Conservation (phyloP, 257 asterid genomes). For the Mentha longifolia region DNA sequence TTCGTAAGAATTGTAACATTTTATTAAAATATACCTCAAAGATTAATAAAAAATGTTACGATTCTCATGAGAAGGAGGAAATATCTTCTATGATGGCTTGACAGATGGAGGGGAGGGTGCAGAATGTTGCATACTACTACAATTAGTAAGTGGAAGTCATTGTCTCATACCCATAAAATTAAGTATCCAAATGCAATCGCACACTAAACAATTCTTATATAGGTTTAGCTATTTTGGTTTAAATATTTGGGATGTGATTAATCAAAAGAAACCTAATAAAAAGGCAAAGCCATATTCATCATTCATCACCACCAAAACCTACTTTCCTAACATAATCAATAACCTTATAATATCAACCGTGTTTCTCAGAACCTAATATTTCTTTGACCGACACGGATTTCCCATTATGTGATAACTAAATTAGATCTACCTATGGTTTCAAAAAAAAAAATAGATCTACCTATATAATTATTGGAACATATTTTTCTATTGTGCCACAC, state of each 20-base stretch:
- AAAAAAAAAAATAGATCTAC: neutral
- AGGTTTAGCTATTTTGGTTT: neutral
- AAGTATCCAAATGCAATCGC: neutral
- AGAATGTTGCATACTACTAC: constrained; percentile 14
- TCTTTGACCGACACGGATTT: neutral
- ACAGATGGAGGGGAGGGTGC: neutral
- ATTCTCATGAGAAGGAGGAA: too few species aligned
- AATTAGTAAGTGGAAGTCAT: constrained; percentile 32
- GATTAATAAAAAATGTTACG: too few species aligned
- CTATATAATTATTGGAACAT: neutral
- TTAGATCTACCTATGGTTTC: neutral
- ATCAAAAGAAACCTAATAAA: constrained; percentile 32
- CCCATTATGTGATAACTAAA: neutral
- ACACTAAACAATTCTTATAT: constrained; percentile 11
- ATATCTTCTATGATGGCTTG: neutral
- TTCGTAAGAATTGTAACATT: too few species aligned
- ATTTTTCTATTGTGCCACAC: neutral
- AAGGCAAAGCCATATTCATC: neutral
- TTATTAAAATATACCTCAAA: too few species aligned
- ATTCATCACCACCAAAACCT: constrained; percentile 28
- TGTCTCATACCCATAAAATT: constrained; percentile 5
- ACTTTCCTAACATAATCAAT: constrained; percentile 16
- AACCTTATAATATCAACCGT: neutral
- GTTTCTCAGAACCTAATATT: neutral
- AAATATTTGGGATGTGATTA: constrained; percentile 23